These are phyloP conservation scores for Theobroma grandiflorum DNA, from an alignment of 441 rosid species.

Conservation along the genomic window DNA sequence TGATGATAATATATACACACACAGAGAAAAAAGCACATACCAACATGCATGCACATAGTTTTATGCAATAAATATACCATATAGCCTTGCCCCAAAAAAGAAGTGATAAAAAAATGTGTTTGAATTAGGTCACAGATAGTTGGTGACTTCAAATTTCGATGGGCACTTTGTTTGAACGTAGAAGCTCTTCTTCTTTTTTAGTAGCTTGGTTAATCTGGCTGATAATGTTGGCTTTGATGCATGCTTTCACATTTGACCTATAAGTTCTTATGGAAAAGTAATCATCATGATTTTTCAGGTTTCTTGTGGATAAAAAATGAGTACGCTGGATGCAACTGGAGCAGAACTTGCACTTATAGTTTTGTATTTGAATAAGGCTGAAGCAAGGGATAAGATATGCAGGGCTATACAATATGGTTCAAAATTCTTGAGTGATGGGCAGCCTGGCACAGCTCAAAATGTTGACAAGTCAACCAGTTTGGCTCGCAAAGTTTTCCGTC, in stretches of 20 bases:
- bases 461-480: constrained; percentile 95
- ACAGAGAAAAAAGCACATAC: not conserved
- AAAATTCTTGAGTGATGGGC: constrained; percentile 83
- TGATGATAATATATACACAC: not conserved
- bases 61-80: not conserved
- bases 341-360: constrained; percentile 89
- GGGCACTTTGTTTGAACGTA: not conserved
- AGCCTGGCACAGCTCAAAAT: constrained; percentile 93
- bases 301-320: constrained; percentile 58
- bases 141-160: not conserved
- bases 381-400: constrained; percentile 98
- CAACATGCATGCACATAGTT: not conserved
- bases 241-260: constrained; percentile 7
- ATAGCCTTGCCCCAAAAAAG: not conserved
- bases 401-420: constrained; percentile 98
- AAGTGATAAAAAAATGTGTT: not conserved
- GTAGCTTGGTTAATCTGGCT: constrained; percentile 11
- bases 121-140: not conserved
- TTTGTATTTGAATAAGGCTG: constrained; percentile 92
- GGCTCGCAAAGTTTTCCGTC: constrained; percentile 97
- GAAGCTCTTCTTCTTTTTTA: not conserved
- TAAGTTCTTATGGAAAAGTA: not conserved
- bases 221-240: not conserved
- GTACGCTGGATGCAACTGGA: constrained; percentile 83
- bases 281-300: constrained; percentile 27